Percentiles rank a stretch among this genome's conserved stretches.
Conservation (phyloP, 495 filamentous ascomycete species). For the Darksidea phi region DNA sequence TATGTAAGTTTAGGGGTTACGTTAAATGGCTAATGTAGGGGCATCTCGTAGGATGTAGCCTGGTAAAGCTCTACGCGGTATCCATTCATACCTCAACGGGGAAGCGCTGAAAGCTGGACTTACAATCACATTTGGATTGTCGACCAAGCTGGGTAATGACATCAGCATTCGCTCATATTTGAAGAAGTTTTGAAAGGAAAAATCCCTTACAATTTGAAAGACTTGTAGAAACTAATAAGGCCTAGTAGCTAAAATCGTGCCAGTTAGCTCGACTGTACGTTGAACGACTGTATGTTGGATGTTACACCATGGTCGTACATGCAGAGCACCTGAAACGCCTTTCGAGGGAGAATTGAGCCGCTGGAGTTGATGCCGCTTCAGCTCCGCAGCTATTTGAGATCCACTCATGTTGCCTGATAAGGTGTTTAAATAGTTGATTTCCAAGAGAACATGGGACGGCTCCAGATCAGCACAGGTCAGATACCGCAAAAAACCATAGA, state of each 20-base stretch:
- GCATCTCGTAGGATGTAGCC: no score
- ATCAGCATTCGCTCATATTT: constrained; percentile 9
- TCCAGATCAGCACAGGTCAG: neutral
- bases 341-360: constrained; percentile 67
- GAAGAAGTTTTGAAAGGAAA: neutral
- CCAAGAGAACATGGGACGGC: neutral
- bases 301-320: constrained; percentile 49
- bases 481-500: no score
- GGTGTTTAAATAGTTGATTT: neutral
- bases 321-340: constrained; percentile 65
- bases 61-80: no score
- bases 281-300: neutral
- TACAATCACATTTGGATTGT: constrained; percentile 44
- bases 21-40: neutral
- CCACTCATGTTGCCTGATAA: constrained; percentile 16
- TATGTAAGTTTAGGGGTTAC: constrained; percentile 4
- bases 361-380: constrained; percentile 65
- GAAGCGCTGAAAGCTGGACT: neutral
- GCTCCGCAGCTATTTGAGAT: constrained; percentile 5
- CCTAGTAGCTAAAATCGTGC: constrained; percentile 47
- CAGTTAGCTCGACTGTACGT: neutral
- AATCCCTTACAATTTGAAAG: constrained; percentile 61
- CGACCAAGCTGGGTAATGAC: constrained; percentile 39
- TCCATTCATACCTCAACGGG: no score
- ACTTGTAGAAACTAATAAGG: constrained; percentile 64